phyloP scores from a whole-genome alignment of 2,329 filamentous ascomycete genomes.

The Epichloe coenophiala region DNA sequence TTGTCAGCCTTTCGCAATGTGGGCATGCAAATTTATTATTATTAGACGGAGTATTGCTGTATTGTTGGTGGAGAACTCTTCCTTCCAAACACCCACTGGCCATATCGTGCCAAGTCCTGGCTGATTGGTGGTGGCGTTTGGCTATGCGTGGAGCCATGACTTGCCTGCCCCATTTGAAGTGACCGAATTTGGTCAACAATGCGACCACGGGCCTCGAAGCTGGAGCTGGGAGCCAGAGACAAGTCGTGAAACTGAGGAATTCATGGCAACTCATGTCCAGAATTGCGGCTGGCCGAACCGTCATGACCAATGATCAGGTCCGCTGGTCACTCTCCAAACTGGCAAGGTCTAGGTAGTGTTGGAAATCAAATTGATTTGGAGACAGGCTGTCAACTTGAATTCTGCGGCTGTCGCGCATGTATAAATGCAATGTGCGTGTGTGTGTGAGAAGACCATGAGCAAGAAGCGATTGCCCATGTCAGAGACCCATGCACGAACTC shows the following conservation, averaged over 20 bases:
- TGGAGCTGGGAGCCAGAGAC: not conserved
- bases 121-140: not conserved
- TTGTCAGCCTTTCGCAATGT: not conserved
- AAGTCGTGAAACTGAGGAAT: not conserved
- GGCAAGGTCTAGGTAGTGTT: not conserved
- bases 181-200: not conserved
- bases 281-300: not conserved
- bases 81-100: no score
- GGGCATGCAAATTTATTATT: not conserved
- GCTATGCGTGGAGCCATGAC: not conserved
- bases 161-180: not conserved
- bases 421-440: not conserved
- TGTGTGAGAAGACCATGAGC: not conserved
- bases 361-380: not conserved
- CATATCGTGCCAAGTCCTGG: not conserved
- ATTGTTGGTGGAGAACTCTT: not conserved
- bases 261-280: no score
- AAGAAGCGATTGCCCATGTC: not conserved
- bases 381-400: no score
- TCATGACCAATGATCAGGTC: not conserved
- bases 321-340: no score
- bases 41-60: no score
- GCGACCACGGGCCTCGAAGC: not conserved
- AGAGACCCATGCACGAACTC: not conserved
- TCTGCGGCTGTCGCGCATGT: no score